A percentile compares a stretch with the other conserved stretches of the same genome.
phyloP scores from a whole-genome alignment of 2,329 filamentous ascomycete species.

The Seiridium cupressi region DNA sequence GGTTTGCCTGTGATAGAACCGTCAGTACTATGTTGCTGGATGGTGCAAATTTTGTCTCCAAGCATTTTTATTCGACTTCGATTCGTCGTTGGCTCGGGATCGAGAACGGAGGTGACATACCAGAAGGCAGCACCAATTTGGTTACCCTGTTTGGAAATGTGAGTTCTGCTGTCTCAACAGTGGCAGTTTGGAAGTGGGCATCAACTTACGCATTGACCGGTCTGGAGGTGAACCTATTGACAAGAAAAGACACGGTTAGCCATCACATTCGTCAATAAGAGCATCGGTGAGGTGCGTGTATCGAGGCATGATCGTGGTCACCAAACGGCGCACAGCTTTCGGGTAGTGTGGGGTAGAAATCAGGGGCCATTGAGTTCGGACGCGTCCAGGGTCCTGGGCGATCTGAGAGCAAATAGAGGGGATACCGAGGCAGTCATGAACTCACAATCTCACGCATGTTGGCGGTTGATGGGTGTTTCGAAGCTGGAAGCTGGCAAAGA shows the following conservation, averaged over 20 bases:
- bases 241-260: conserved; percentile 54
- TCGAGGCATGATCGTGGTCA: conserved; percentile 15
- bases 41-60: neutral
- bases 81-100: no score
- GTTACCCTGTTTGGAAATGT: conserved; percentile 74
- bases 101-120: conserved; percentile 43
- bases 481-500: neutral
- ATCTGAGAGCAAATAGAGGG: conserved; percentile 16
- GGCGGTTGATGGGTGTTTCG: conserved; percentile 27
- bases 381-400: conserved; percentile 11
- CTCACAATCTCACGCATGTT: conserved; percentile 76
- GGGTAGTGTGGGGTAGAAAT: conserved; percentile 21
- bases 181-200: conserved; percentile 21
- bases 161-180: conserved; percentile 14
- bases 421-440: conserved; percentile 23
- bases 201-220: conserved; percentile 92
- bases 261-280: neutral
- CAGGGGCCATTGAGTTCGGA: conserved; percentile 27
- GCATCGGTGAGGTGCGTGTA: neutral
- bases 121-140: conserved; percentile 99
- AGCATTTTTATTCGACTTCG: neutral
- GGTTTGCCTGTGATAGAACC: conserved; percentile 57
- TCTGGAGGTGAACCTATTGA: conserved; percentile 95
- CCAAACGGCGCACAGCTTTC: neutral
- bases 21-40: neutral